Evolutionary conservation across 768 basidiomycete species (phyloP).

Genomic region (Tulasnella sp.): DNA sequence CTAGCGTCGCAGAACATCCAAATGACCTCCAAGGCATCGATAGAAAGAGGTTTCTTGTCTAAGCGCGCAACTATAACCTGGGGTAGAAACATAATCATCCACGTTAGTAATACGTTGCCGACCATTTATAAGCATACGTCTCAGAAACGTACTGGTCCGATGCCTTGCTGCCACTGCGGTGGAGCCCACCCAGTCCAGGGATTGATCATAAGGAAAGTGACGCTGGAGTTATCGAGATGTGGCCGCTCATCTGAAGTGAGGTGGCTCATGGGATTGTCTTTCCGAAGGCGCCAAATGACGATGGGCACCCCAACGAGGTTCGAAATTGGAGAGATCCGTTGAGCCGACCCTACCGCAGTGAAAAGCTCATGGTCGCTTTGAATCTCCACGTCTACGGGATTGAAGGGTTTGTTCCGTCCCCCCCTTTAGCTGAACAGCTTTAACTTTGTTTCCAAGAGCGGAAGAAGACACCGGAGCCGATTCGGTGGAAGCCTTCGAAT

Average conservation of each 20-base stretch:
- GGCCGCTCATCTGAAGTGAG: background rate
- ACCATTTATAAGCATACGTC: too few relatives aligned
- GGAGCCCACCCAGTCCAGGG: conserved; percentile 14
- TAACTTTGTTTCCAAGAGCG: background rate
- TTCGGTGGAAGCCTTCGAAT: background rate
- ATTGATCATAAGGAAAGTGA: conserved; percentile 20
- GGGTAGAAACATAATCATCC: background rate
- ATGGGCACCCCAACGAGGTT: conserved; percentile 1
- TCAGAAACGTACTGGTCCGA: conserved; percentile 11
- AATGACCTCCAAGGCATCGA: background rate
- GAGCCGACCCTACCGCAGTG: background rate
- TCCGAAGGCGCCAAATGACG: conserved; percentile 17
- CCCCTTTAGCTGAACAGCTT: conserved; percentile 8
- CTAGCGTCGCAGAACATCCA: conserved; percentile 20
- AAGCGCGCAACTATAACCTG: conserved; percentile 6
- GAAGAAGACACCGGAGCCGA: background rate
- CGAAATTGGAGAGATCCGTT: conserved; percentile 11
- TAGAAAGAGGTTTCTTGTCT: conserved; percentile 12
- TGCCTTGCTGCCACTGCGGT: conserved; percentile 20
- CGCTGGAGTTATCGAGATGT: conserved; percentile 16
- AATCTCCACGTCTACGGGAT: background rate
- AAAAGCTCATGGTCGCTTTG: conserved; percentile 4
- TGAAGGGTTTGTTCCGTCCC: conserved; percentile 3
- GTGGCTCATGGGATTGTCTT: conserved; percentile 21
- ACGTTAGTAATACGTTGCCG: background rate